A percentile compares a stretch with the other conserved stretches of the same genome.
These are phyloP conservation scores for Fusarium goolgardi DNA, from an alignment of 2,329 filamentous ascomycete genomes.

Conservation along the genomic window DNA sequence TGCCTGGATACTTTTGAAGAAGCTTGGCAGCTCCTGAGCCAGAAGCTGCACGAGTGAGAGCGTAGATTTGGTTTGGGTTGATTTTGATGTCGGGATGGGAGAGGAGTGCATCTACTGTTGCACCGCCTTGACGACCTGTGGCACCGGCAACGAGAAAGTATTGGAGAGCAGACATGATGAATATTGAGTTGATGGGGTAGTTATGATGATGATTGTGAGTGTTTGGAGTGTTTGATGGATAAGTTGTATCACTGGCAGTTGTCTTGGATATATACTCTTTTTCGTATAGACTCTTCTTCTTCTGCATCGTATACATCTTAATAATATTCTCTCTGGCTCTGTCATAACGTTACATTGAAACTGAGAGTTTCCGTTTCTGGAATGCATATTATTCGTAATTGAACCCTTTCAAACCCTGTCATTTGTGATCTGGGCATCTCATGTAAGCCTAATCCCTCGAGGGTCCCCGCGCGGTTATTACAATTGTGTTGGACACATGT, in stretches of 20 bases:
- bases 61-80: conserved; percentile 51
- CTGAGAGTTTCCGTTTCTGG: neutral
- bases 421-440: neutral
- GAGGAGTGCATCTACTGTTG: conserved; percentile 45
- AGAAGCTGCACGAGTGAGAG: conserved; percentile 63
- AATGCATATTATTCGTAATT: neutral
- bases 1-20: conserved; percentile 52
- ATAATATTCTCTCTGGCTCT: neutral
- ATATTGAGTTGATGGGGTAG: neutral
- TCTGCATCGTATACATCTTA: neutral
- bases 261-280: conserved; percentile 6
- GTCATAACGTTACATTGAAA: neutral
- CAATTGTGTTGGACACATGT: neutral
- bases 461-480: conserved; percentile 7
- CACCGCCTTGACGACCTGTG: conserved; percentile 50
- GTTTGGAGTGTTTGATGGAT: neutral
- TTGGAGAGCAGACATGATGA: conserved; percentile 15
- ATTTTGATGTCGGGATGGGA: conserved; percentile 55
- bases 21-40: conserved; percentile 55
- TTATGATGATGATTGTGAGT: neutral
- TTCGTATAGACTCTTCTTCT: neutral
- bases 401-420: neutral
- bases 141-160: conserved; percentile 46
- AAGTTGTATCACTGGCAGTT: neutral
- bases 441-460: conserved; percentile 1